Conservation (phyloP, 441 rosid species). For the Breynia disticha region DNA sequence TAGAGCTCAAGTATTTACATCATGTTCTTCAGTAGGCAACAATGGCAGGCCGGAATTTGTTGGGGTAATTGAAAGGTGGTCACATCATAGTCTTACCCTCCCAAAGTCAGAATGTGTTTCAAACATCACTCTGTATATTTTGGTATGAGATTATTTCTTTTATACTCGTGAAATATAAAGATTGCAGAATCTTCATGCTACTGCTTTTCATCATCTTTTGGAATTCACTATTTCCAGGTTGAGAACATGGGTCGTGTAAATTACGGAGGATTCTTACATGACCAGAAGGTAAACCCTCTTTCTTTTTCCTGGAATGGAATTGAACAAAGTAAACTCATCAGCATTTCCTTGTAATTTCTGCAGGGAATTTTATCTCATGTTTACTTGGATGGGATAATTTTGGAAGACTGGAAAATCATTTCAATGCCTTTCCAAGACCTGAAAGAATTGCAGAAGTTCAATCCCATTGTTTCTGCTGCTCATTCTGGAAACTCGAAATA, state of each 20-base stretch:
- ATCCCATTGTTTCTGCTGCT: slow-evolving; percentile 27
- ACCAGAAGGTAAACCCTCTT: slow-evolving; percentile 54
- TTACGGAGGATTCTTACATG: slow-evolving; percentile 69
- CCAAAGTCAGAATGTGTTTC: slow-evolving; percentile 48
- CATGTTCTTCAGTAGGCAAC: slow-evolving; percentile 39
- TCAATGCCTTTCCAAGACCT: slow-evolving; percentile 60
- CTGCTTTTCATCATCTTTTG: slow-evolving; percentile 1
- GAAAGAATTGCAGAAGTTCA: slow-evolving; percentile 38
- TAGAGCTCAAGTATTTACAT: slow-evolving; percentile 74
- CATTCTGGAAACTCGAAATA: slow-evolving; percentile 20
- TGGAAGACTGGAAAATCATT: slow-evolving; percentile 77
- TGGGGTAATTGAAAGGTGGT: slow-evolving; percentile 72
- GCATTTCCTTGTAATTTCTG: neutral
- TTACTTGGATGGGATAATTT: slow-evolving; percentile 43
- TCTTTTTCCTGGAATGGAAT: neutral
- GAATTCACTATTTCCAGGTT: slow-evolving; percentile 38
- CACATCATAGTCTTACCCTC: slow-evolving; percentile 45
- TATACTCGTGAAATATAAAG: neutral
- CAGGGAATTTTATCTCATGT: slow-evolving; percentile 82
- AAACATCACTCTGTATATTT: slow-evolving; percentile 49
- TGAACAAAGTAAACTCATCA: too few species aligned
- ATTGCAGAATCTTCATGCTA: neutral
- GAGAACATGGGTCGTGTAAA: slow-evolving; percentile 94
- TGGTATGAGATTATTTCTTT: slow-evolving; percentile 37
- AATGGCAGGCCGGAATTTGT: slow-evolving; percentile 36